phyloP scores from a whole-genome alignment of 306 rosid species.

The Elaeagnus macrophylla region DNA sequence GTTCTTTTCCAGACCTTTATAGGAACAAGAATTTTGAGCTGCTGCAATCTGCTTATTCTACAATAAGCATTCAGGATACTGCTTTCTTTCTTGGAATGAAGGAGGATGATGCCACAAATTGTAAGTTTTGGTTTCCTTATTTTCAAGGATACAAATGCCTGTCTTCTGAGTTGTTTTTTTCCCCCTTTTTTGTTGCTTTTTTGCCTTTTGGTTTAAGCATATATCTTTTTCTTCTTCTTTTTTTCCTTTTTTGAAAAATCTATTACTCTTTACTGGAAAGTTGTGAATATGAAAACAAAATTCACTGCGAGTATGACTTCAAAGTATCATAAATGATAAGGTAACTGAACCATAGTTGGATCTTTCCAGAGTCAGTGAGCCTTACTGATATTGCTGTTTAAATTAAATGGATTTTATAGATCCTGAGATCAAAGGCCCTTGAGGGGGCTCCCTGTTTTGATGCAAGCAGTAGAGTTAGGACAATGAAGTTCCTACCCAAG shows the following conservation, averaged over 20 bases:
- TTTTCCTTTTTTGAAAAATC: not conserved
- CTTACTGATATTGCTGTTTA: too few species aligned
- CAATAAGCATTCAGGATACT: slow-evolving; percentile 65
- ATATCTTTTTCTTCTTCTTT: not conserved
- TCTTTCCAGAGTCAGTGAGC: too few species aligned
- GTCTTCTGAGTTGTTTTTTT: not conserved
- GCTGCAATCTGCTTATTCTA: slow-evolving; percentile 78
- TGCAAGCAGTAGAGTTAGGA: too few species aligned
- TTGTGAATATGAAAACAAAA: not conserved
- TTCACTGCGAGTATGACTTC: not conserved
- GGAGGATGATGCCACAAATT: slow-evolving; percentile 55
- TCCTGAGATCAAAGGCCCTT: too few species aligned
- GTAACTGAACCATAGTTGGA: not conserved
- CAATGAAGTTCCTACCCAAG: too few species aligned
- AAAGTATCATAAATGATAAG: not conserved
- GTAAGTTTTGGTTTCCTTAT: slow-evolving; percentile 36
- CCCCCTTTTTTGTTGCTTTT: not conserved
- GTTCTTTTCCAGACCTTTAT: slow-evolving; percentile 58
- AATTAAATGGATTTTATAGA: too few species aligned
- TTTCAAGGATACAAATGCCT: not conserved
- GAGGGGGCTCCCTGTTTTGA: too few species aligned
- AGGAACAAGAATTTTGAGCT: slow-evolving; percentile 78
- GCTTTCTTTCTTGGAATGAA: slow-evolving; percentile 81
- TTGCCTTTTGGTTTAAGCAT: slow-evolving; percentile 5
- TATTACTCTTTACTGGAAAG: not conserved